Conservation (phyloP, 345 rosid species). For the Citrus maxima region DNA sequence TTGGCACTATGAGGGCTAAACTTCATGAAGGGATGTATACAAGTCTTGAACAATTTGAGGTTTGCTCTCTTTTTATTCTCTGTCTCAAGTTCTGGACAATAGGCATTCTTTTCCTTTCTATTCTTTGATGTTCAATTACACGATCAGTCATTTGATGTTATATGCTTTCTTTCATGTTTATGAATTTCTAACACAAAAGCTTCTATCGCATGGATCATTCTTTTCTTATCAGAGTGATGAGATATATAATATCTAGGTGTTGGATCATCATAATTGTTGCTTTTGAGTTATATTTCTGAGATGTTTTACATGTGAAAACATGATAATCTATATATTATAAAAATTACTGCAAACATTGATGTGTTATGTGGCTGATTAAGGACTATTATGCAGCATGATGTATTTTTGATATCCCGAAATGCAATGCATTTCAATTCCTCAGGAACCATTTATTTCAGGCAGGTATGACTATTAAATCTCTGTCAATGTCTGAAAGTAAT, state of each 20-base stretch:
- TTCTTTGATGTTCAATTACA: not conserved
- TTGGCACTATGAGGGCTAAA: slow-evolving; percentile 82
- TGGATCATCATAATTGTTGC: not conserved
- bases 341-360: not conserved
- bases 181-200: not conserved
- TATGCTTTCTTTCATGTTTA: not conserved
- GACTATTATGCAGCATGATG: slow-evolving; percentile 45
- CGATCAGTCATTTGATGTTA: not conserved
- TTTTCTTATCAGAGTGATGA: not conserved
- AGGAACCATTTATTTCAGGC: slow-evolving; percentile 49
- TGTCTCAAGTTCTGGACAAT: not conserved
- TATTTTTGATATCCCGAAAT: slow-evolving; percentile 45
- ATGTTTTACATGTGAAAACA: not conserved
- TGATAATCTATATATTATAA: not conserved
- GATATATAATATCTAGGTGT: not conserved
- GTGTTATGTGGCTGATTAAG: slow-evolving; percentile 8
- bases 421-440: slow-evolving; percentile 69
- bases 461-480: slow-evolving; percentile 35
- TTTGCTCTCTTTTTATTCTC: slow-evolving; percentile 22
- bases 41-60: slow-evolving; percentile 64
- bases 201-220: not conserved
- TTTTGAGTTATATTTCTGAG: not conserved
- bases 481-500: not conserved
- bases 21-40: slow-evolving; percentile 78
- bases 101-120: not conserved